Conservation (phyloP, 2,329 filamentous ascomycete genomes). For the Phialophora verrucosa region DNA sequence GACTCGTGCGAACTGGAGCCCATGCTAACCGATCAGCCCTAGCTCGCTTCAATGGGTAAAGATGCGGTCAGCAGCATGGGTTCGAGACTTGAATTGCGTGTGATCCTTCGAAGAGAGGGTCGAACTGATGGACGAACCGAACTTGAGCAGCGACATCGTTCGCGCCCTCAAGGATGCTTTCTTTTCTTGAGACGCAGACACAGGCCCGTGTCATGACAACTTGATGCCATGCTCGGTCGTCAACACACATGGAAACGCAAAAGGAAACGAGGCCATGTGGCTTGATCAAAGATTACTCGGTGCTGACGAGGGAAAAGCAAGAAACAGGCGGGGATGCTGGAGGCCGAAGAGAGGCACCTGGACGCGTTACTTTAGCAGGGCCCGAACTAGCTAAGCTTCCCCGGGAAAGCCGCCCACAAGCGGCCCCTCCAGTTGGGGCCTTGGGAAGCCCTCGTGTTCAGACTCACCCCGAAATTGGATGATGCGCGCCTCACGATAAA, state of each 20-base stretch:
- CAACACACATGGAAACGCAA: background rate
- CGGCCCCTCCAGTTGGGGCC: background rate
- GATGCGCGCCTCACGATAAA: background rate
- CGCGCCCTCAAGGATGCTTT: background rate
- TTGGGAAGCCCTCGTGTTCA: background rate
- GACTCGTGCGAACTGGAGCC: background rate
- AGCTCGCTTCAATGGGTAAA: constrained; percentile 10
- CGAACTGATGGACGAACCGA: background rate
- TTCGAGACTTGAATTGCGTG: background rate
- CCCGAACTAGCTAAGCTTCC: background rate
- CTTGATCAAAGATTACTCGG: background rate
- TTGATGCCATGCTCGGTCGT: background rate
- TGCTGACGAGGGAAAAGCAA: background rate
- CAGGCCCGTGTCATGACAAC: background rate
- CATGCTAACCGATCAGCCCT: constrained; percentile 4
- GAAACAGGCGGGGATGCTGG: constrained; percentile 2
- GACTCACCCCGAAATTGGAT: constrained; percentile 12
- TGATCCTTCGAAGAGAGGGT: constrained; percentile 1
- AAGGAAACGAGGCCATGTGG: background rate
- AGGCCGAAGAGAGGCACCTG: no score
- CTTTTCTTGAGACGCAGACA: background rate
- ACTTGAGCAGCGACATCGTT: background rate
- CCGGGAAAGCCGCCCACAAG: background rate
- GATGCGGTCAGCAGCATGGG: background rate
- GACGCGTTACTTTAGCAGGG: background rate